A percentile compares a stretch with the other conserved stretches of the same genome.
phyloP scores from a whole-genome alignment of 768 basidiomycete genomes.

The Asterophora lycoperdoides region DNA sequence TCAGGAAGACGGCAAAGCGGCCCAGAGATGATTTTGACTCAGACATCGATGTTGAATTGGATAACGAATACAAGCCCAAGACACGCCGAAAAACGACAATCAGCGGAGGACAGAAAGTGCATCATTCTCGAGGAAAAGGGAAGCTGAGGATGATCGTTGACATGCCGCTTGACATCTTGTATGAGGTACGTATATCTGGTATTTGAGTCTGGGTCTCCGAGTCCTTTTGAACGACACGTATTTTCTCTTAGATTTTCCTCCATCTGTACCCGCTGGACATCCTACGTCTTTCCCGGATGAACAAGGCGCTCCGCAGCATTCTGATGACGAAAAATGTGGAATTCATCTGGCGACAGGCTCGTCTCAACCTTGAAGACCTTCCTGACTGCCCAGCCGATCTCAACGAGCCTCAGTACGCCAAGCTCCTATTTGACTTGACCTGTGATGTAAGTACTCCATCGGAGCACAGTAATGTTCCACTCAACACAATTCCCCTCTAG shows the following conservation, averaged over 20 bases:
- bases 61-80: neutral
- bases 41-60: neutral
- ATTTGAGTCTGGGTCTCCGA: too few species aligned
- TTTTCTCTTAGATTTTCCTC: slow-evolving; percentile 29
- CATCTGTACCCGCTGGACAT: slow-evolving; percentile 33
- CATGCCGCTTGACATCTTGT: slow-evolving; percentile 30
- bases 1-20: too few species aligned
- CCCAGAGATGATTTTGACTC: neutral
- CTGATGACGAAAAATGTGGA: slow-evolving; percentile 16
- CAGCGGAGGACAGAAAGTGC: neutral
- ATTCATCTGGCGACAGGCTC: slow-evolving; percentile 9
- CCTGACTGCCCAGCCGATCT: slow-evolving; percentile 12
- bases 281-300: slow-evolving; percentile 34
- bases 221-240: neutral
- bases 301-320: slow-evolving; percentile 27
- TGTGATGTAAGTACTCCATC: slow-evolving; percentile 6
- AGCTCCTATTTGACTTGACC: neutral
- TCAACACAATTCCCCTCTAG: neutral
- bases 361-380: slow-evolving; percentile 7
- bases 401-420: slow-evolving; percentile 7
- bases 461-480: neutral
- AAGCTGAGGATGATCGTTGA: slow-evolving; percentile 18
- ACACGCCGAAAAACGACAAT: neutral
- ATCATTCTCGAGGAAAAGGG: slow-evolving; percentile 13
- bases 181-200: slow-evolving; percentile 24